phyloP scores from a whole-genome alignment of 2,329 filamentous ascomycete species.

The Fusarium sublunatum region DNA sequence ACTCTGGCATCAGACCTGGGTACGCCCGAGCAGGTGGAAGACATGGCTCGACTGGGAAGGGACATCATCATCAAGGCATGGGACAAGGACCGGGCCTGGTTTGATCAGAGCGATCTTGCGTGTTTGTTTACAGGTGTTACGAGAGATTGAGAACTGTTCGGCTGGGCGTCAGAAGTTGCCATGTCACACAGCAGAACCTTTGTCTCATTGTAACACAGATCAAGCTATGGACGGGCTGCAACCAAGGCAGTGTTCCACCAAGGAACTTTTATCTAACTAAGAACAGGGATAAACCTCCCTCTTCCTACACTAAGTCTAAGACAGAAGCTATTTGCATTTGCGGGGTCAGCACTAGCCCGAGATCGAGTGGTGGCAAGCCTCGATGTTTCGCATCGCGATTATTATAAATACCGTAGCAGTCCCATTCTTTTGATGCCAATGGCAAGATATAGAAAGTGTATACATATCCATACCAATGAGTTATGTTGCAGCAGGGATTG shows the following conservation, averaged over 20 bases:
- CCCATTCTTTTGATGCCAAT: not conserved
- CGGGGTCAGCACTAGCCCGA: no score
- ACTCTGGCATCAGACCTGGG: not conserved
- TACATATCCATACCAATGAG: not conserved
- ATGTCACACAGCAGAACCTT: no score
- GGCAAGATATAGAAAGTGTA: not conserved
- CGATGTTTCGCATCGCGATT: no score
- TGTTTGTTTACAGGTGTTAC: not conserved
- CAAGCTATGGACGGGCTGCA: no score
- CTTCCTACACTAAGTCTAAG: no score
- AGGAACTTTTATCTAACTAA: no score
- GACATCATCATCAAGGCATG: slow-evolving; percentile 9
- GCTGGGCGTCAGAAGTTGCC: not conserved
- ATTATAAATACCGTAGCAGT: not conserved
- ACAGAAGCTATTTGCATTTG: no score
- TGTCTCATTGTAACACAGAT: no score
- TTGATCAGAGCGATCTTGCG: slow-evolving; percentile 3
- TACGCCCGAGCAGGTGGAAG: not conserved
- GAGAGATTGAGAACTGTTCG: not conserved
- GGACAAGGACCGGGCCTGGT: slow-evolving; percentile 7
- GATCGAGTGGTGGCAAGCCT: no score
- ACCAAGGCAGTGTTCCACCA: no score
- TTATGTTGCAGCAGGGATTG: not conserved
- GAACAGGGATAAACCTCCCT: no score
- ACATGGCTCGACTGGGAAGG: slow-evolving; percentile 1